phyloP scores from a whole-genome alignment of 2,329 filamentous ascomycete genomes.

The Sphaerulina populicola region DNA sequence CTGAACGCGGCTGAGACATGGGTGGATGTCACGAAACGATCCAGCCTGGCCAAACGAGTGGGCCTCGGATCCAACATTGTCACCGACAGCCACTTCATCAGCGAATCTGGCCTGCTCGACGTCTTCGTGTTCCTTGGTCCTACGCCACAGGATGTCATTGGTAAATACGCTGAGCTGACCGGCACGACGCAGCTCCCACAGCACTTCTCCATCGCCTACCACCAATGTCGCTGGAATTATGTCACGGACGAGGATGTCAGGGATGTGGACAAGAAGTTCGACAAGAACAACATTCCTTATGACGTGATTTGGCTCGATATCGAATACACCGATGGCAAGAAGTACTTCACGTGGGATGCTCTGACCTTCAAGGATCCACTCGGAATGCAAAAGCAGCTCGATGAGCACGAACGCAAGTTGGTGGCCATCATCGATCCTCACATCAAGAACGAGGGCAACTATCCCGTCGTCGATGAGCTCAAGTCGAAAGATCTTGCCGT shows the following conservation, averaged over 20 bases:
- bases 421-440: slow-evolving; percentile 95
- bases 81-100: slow-evolving; percentile 94
- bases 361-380: slow-evolving; percentile 80
- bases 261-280: slow-evolving; percentile 92
- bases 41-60: slow-evolving; percentile 64
- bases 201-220: slow-evolving; percentile 84
- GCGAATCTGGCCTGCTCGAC: slow-evolving; percentile 80
- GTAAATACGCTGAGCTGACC: slow-evolving; percentile 79
- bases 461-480: slow-evolving; percentile 68
- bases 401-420: slow-evolving; percentile 76
- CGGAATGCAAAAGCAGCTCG: slow-evolving; percentile 80
- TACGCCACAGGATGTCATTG: slow-evolving; percentile 70
- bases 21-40: slow-evolving; percentile 85
- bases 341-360: slow-evolving; percentile 96
- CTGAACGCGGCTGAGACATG: slow-evolving; percentile 94
- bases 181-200: slow-evolving; percentile 87
- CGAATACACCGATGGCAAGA: slow-evolving; percentile 92
- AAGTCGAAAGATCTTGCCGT: slow-evolving; percentile 76
- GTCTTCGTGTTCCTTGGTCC: slow-evolving; percentile 92
- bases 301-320: slow-evolving; percentile 99
- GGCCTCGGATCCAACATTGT: slow-evolving; percentile 62
- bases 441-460: slow-evolving; percentile 83
- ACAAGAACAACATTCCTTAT: slow-evolving; percentile 90
- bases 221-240: slow-evolving; percentile 99
- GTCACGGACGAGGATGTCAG: slow-evolving; percentile 94